Evolutionary conservation across 2,329 filamentous ascomycete species (phyloP), one percentile per base, ranked within the genome.

Genomic region (Lasiodiplodia sp.): DNA sequence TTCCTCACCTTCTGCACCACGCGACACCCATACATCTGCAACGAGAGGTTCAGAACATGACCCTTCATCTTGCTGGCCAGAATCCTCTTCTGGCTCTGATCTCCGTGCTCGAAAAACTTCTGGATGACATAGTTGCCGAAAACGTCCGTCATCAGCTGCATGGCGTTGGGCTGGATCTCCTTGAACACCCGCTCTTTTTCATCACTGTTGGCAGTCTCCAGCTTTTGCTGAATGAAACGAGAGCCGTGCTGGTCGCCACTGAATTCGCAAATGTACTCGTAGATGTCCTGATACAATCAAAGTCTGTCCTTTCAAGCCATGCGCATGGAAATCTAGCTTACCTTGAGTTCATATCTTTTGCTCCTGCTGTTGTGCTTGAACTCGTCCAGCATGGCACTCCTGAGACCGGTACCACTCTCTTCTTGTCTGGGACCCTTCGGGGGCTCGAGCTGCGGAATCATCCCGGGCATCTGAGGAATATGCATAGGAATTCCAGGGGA

Each of bases 41-140:
- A 84, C 0, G 94, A 97, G 64, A 99, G 82, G 38, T 90, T 87
- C 56, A 92, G 83, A 14, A 98, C 89, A 75, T 94, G 92, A 7
- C 92, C 92, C 78, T 91, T 92, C 94, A 98, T 97, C 79, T 92
- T 90, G 71, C 90, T 89, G 0, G 93, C 94, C 52, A 99, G 81
- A 2, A 92, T 86, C 79, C 91, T 94, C 83, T 99, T 99, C 82
- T 99, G 96, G 0, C 90, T 87, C 79, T 97, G 94, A 73, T 93
- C 96, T 49, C 96, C 95, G 78, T 98, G 93, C 78, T 98, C 95
- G 71, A 98, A 97, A 77, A 98, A 90, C 79, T 97, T 98, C 76
- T 99, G 96, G 49, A 98, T 94, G 44, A 99, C 96, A 76, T 98
- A 99, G 79, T 99, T 99, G 66, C 96, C 96, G 76, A 97, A 99